Percentiles rank a stretch among this genome's conserved stretches.
Evolutionary conservation across 371 early-diverging fungal genomes (phyloP).

Genomic region (Apophysomyces variabilis): DNA sequence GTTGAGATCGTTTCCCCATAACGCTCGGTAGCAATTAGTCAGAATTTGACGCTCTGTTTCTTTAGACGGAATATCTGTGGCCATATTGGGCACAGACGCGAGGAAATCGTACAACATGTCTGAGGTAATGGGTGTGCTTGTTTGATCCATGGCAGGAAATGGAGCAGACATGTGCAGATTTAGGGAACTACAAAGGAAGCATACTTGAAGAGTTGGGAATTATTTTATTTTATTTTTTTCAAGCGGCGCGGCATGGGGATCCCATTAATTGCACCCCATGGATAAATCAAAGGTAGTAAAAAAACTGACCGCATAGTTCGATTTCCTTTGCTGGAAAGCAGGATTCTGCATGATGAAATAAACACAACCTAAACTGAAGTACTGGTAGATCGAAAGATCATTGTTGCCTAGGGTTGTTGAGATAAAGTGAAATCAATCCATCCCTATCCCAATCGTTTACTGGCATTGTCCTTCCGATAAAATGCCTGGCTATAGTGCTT

Average conservation of each 20-base stretch:
- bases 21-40: slow-evolving; percentile 47
- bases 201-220: neutral
- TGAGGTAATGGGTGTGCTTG: slow-evolving; percentile 18
- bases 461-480: no score
- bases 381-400: no score
- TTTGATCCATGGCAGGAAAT: slow-evolving; percentile 4
- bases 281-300: no score
- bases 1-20: slow-evolving; percentile 45
- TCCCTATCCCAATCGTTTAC: no score
- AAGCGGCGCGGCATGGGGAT: neutral
- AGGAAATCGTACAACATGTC: slow-evolving; percentile 41
- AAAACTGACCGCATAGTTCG: no score
- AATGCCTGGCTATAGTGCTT: no score
- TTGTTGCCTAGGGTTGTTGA: no score
- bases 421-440: no score
- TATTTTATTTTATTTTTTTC: neutral
- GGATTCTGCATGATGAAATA: no score
- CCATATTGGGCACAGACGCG: slow-evolving; percentile 40
- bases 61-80: slow-evolving; percentile 24
- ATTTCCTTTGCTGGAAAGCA: no score
- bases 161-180: slow-evolving; percentile 12
- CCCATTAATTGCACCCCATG: neutral
- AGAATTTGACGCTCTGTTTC: slow-evolving; percentile 41
- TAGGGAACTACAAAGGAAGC: neutral
- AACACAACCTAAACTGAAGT: no score